These are phyloP conservation scores for Fusarium sulawesiense DNA, from an alignment of 2,329 filamentous ascomycete genomes.

Conservation along the genomic window DNA sequence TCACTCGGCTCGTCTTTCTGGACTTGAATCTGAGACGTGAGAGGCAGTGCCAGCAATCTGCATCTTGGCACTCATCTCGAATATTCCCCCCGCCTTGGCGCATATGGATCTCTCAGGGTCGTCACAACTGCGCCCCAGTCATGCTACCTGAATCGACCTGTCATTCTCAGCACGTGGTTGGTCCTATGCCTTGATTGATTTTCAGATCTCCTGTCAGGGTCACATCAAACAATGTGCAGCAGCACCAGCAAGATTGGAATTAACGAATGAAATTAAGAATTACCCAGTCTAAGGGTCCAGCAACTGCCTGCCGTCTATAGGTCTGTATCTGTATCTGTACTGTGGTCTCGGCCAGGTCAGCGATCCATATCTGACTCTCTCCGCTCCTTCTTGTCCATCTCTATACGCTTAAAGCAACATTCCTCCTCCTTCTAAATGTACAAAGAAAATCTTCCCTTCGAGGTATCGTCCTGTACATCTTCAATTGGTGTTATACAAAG, in stretches of 20 bases:
- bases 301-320: conserved; percentile 20
- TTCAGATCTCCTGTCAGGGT: background rate
- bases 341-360: conserved; percentile 24
- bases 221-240: background rate
- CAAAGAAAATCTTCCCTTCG: conserved; percentile 35
- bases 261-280: conserved; percentile 25
- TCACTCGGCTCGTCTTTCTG: conserved; percentile 12
- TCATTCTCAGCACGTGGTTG: conserved; percentile 33
- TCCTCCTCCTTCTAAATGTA: conserved; percentile 24
- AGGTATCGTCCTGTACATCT: conserved; percentile 37
- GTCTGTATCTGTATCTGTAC: background rate
- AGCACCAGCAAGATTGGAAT: background rate
- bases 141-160: conserved; percentile 8
- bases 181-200: conserved; percentile 8
- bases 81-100: conserved; percentile 11
- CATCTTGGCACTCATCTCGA: conserved; percentile 30
- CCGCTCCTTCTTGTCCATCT: conserved; percentile 3
- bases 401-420: conserved; percentile 8
- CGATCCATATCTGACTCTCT: conserved; percentile 8
- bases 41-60: conserved; percentile 19
- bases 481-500: conserved; percentile 28
- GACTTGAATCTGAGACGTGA: background rate
- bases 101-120: conserved; percentile 29
- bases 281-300: conserved; percentile 32
- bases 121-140: conserved; percentile 32